These are phyloP conservation scores for Colletotrichum salicis DNA, from an alignment of 2,329 filamentous ascomycete genomes.

Conservation along the genomic window DNA sequence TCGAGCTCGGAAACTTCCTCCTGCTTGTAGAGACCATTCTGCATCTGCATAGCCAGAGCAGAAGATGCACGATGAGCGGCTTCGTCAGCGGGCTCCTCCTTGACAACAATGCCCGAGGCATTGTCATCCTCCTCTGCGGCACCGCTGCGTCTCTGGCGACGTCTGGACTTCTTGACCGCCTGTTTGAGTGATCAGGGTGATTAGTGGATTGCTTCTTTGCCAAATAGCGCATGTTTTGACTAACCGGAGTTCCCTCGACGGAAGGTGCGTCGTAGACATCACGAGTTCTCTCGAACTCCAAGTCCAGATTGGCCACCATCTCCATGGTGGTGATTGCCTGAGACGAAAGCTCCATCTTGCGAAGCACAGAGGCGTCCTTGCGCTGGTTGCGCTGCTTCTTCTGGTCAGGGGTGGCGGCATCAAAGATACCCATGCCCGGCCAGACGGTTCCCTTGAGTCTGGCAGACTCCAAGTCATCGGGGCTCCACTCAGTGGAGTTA, in stretches of 20 bases:
- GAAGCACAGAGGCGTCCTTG: slow-evolving; percentile 77
- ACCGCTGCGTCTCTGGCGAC: slow-evolving; percentile 19
- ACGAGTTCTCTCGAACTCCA: slow-evolving; percentile 62
- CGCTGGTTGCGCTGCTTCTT: slow-evolving; percentile 81
- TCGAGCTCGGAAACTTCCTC: background rate
- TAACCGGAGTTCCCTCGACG: slow-evolving; percentile 60
- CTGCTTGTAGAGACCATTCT: background rate
- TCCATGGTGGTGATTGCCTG: slow-evolving; percentile 72
- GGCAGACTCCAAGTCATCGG: slow-evolving; percentile 18
- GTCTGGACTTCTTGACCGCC: slow-evolving; percentile 8
- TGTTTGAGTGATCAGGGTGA: background rate
- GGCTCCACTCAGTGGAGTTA: background rate
- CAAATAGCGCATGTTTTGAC: slow-evolving; percentile 36
- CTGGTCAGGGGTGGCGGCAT: slow-evolving; percentile 79
- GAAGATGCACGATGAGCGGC: background rate
- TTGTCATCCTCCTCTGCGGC: background rate
- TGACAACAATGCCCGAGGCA: slow-evolving; percentile 9
- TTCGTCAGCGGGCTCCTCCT: slow-evolving; percentile 11
- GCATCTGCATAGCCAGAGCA: background rate
- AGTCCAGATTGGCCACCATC: slow-evolving; percentile 67
- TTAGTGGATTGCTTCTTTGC: background rate
- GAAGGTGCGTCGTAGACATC: slow-evolving; percentile 72
- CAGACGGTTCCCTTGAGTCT: slow-evolving; percentile 76
- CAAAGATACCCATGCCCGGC: slow-evolving; percentile 85
- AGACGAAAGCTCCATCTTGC: slow-evolving; percentile 73